Conservation (phyloP, 192 early-diverging fungal species). For the Entophlyctis helioformis region DNA sequence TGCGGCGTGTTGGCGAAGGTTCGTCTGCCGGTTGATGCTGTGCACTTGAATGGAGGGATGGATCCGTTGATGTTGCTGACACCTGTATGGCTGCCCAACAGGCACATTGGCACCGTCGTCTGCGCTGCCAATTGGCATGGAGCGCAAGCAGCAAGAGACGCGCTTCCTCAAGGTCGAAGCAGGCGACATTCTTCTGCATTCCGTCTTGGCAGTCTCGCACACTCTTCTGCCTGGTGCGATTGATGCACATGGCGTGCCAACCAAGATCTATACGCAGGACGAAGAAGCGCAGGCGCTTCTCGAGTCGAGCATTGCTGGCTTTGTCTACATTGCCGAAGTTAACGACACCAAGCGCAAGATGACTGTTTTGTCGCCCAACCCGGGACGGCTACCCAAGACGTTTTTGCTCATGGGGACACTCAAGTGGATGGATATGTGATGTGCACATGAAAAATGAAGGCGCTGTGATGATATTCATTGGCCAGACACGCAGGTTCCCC, state of each 20-base stretch:
- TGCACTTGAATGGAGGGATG: background rate
- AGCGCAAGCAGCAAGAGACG: slow-evolving; percentile 64
- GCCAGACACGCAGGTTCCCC: slow-evolving; percentile 38
- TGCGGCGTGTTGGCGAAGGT: slow-evolving; percentile 70
- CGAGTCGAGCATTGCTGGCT: slow-evolving; percentile 57
- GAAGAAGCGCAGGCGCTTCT: slow-evolving; percentile 40
- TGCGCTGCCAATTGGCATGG: slow-evolving; percentile 80
- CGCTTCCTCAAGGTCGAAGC: slow-evolving; percentile 68
- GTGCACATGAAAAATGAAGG: too few species aligned
- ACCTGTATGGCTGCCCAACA: slow-evolving; percentile 11
- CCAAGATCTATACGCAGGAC: slow-evolving; percentile 20
- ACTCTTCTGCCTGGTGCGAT: slow-evolving; percentile 29
- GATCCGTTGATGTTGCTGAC: background rate
- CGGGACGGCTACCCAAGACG: slow-evolving; percentile 73
- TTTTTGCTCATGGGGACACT: slow-evolving; percentile 71
- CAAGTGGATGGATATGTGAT: slow-evolving; percentile 86
- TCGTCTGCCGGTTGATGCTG: slow-evolving; percentile 6
- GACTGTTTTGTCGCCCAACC: slow-evolving; percentile 75
- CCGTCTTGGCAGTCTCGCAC: slow-evolving; percentile 73
- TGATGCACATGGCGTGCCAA: slow-evolving; percentile 28
- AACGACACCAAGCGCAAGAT: slow-evolving; percentile 71
- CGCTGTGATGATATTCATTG: too few species aligned
- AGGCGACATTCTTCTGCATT: slow-evolving; percentile 70
- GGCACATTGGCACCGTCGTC: slow-evolving; percentile 75
- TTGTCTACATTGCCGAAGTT: slow-evolving; percentile 79